These are phyloP conservation scores for Pseudodiploospora longispora DNA, from an alignment of 2,329 filamentous ascomycete genomes.

Conservation along the genomic window DNA sequence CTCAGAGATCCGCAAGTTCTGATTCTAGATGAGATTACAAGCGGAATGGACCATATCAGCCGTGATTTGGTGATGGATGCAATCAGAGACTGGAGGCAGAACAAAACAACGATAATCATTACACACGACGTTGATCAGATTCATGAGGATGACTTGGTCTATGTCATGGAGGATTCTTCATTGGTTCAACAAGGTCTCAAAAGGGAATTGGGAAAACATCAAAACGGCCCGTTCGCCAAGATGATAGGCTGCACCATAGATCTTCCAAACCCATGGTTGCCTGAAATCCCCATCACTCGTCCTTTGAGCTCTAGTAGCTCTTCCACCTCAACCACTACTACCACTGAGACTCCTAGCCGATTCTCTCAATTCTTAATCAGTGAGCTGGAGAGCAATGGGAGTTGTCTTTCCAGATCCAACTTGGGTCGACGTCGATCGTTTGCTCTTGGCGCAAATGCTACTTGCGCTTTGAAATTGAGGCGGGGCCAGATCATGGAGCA, in stretches of 20 bases:
- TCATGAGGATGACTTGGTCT: slow-evolving; percentile 62
- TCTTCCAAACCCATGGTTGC: background rate
- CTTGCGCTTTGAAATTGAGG: slow-evolving; percentile 12
- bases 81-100: slow-evolving; percentile 67
- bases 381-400: background rate
- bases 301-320: background rate
- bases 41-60: slow-evolving; percentile 70
- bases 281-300: slow-evolving; percentile 8
- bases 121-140: slow-evolving; percentile 85
- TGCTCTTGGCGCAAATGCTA: slow-evolving; percentile 14
- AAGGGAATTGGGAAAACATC: slow-evolving; percentile 40
- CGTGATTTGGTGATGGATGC: slow-evolving; percentile 62
- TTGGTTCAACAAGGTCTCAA: slow-evolving; percentile 64
- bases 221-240: slow-evolving; percentile 37
- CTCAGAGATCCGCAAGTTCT: slow-evolving; percentile 72
- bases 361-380: background rate
- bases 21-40: slow-evolving; percentile 83
- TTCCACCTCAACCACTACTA: background rate
- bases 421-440: slow-evolving; percentile 6
- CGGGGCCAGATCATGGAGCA: slow-evolving; percentile 15
- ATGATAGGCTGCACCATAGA: slow-evolving; percentile 21
- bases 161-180: slow-evolving; percentile 63
- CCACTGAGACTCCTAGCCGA: background rate
- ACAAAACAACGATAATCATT: slow-evolving; percentile 85
- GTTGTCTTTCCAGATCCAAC: background rate